Conservation (phyloP, 768 basidiomycete species). For the Harrya chromipes region DNA sequence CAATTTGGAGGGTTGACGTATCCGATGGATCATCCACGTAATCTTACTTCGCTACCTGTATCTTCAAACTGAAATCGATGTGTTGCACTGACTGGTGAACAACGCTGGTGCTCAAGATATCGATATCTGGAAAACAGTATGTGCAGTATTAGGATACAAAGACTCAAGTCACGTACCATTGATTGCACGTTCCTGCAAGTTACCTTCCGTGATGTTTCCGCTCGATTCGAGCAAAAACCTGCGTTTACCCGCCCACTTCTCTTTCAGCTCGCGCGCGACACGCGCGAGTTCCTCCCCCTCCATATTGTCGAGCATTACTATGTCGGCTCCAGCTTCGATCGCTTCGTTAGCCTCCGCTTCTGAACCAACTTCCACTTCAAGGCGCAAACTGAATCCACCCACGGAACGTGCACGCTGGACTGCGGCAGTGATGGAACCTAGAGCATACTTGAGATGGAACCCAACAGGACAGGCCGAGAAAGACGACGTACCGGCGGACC, state of each 20-base stretch:
- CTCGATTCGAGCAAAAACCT: constrained; percentile 92
- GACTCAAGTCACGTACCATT: constrained; percentile 53
- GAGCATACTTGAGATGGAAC: constrained; percentile 4
- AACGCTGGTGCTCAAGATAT: constrained; percentile 88
- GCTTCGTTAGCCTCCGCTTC: constrained; percentile 94
- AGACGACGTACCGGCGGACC: constrained; percentile 74
- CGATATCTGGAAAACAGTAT: constrained; percentile 63
- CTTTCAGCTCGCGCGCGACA: constrained; percentile 68
- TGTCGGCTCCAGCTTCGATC: constrained; percentile 92
- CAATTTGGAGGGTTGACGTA: constrained; percentile 36
- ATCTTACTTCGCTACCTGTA: constrained; percentile 59
- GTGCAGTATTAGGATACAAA: background rate
- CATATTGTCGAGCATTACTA: constrained; percentile 95
- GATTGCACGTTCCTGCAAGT: constrained; percentile 75
- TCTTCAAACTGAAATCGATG: constrained; percentile 96
- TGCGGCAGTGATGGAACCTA: constrained; percentile 88
- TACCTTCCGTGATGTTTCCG: constrained; percentile 89
- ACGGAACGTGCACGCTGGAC: constrained; percentile 83
- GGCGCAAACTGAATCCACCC: constrained; percentile 85
- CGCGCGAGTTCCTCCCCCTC: constrained; percentile 67
- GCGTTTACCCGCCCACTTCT: constrained; percentile 75
- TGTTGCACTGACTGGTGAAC: constrained; percentile 93
- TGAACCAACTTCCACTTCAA: constrained; percentile 91
- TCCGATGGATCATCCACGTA: background rate
- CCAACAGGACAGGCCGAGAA: background rate